Evolutionary conservation across 139 green algal genomes (phyloP).

Genomic region (Yamagishiella unicocca): DNA sequence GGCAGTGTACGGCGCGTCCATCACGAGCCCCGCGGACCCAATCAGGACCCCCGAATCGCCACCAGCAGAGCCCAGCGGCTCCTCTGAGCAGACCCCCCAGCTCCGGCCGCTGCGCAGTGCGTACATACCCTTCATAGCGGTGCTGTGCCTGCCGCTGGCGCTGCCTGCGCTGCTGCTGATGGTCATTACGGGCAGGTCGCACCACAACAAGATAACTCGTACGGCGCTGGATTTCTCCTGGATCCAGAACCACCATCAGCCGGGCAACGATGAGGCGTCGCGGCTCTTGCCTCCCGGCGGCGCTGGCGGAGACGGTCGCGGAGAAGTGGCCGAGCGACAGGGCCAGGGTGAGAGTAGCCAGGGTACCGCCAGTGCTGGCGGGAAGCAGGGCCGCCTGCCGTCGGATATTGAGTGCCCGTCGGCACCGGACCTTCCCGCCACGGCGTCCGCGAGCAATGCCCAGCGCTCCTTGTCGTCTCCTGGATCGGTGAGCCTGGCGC

Average conservation of each 20-base stretch:
- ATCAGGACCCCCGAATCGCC: too few relatives aligned
- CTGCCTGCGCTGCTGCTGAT: slow-evolving; percentile 2
- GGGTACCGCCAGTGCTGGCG: too few relatives aligned
- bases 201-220: neutral
- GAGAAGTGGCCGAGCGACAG: too few relatives aligned
- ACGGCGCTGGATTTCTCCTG: slow-evolving; percentile 24
- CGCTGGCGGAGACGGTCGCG: neutral
- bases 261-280: neutral
- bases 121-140: neutral
- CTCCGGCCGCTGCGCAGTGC: slow-evolving; percentile 20
- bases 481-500: neutral
- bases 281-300: too few relatives aligned
- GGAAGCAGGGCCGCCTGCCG: neutral
- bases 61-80: too few relatives aligned
- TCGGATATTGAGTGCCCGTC: slow-evolving; percentile 27
- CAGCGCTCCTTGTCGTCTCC: neutral
- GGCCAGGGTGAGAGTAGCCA: too few relatives aligned
- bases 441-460: neutral
- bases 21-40: too few relatives aligned
- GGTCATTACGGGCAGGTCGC: neutral
- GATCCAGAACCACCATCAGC: neutral
- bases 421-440: neutral
- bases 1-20: too few relatives aligned
- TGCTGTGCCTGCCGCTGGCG: slow-evolving; percentile 6
- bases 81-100: neutral